phyloP scores from a whole-genome alignment of 352 stramenopile genomes.

The Albugo laibachii region DNA sequence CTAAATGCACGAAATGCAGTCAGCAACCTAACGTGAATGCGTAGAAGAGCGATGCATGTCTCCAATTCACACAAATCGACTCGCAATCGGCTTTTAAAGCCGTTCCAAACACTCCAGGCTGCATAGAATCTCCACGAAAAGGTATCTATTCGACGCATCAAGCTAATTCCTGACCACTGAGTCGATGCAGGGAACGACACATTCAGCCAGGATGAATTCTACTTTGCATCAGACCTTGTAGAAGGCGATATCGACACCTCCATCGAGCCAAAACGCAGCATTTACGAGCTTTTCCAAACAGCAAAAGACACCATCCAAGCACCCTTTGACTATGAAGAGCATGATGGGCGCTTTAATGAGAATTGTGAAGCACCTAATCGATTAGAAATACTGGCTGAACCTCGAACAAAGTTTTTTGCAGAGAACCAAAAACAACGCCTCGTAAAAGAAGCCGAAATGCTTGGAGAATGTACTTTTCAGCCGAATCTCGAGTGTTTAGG shows the following conservation, averaged over 20 bases:
- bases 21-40: too few relatives aligned
- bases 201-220: constrained; percentile 12
- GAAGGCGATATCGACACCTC: neutral
- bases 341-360: neutral
- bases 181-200: too few relatives aligned
- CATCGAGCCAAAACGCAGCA: neutral
- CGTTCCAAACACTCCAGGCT: too few relatives aligned
- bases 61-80: too few relatives aligned
- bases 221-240: constrained; percentile 29
- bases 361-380: neutral
- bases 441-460: constrained; percentile 24
- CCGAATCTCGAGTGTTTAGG: constrained; percentile 12
- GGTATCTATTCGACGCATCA: too few relatives aligned
- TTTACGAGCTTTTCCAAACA: neutral
- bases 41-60: too few relatives aligned
- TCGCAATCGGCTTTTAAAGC: too few relatives aligned
- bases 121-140: too few relatives aligned
- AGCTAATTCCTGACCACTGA: too few relatives aligned
- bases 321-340: neutral
- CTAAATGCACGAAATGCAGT: too few relatives aligned
- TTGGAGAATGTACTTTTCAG: constrained; percentile 51
- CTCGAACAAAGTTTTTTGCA: constrained; percentile 28
- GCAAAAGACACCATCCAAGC: constrained; percentile 1
- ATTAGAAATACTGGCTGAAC: constrained; percentile 16
- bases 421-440: constrained; percentile 44